Base-by-base conservation (phyloP, 106 monocot genomes). In the Alisma plantagoaquatica region DNA sequence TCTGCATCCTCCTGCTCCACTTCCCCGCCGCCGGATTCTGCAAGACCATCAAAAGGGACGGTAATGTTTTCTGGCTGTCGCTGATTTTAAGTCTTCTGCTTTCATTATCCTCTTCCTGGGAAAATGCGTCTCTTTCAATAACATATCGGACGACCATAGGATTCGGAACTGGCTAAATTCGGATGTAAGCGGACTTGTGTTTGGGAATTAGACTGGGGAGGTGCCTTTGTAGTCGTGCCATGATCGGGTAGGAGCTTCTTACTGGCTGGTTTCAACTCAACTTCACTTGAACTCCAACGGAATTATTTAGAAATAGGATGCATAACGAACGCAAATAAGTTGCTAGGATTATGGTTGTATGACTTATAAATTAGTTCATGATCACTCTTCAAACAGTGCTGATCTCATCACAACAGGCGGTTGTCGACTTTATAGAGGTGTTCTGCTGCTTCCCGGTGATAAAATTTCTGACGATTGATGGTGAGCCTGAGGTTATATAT, bases 21-120 rank as follows among this genome's bases (percentile, higher is more conserved):
- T 45, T 65, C 2, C 54, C 46, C 28, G 27, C 31, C 18, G 19
- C 28, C 54, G 65, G 23, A 28, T 27, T 27, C 50, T 65, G 33
- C 65, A 65, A 65, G 28, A 65, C 65, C 10, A 45, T 65, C 31
- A 65, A 65, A 43, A 23, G 65, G 55, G 65, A 65, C 29, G 54
- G 65, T 65, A 51, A 9, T 0, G 6, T 14, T 46, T 10, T 2
- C 2, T 59, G 15, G 9, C 17, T 28, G 33, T 43, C 21, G 14
- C 1, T 4, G 28, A 27, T 60, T 29, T 2, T 45, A 45, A 5
- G 16, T 5, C 21, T 8, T 15, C 21, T 9, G 22, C 24, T 48
- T 48, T 18, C 0, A 21, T 48, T 48, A 17, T 48, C 47, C 15
- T 9, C 6, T 48, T 48, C 6, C 10, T 48, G 19, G 19, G 19